Evolutionary conservation across 1,284 basidiomycete species (phyloP).

Genomic region (Marasmius sp.): DNA sequence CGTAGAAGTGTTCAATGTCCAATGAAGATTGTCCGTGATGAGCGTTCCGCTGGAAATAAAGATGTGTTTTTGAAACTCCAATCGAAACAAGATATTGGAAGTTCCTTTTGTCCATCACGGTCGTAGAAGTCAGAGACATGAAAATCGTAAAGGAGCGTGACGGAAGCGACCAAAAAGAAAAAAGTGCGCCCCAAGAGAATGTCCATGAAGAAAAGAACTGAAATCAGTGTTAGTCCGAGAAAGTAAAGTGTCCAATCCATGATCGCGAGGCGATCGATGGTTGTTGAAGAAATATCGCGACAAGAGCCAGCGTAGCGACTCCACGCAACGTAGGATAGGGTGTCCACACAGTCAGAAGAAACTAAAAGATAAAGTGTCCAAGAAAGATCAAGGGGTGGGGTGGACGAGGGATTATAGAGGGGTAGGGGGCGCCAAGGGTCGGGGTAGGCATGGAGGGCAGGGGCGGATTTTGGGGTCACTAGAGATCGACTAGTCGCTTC

Average conservation of each 20-base stretch:
- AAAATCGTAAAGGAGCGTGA: constrained; percentile 3
- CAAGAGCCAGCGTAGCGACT: not conserved
- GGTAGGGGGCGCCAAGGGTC: not conserved
- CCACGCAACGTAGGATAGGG: not conserved
- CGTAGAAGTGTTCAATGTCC: not conserved
- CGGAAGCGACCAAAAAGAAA: not conserved
- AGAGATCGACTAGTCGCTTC: constrained; percentile 41
- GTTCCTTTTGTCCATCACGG: not conserved
- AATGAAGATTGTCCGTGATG: not conserved
- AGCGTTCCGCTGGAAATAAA: not conserved
- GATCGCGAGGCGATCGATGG: not conserved
- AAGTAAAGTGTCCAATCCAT: not conserved
- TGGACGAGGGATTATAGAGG: not conserved
- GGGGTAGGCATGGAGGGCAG: not conserved
- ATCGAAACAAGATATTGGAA: not conserved
- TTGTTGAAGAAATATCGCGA: not conserved
- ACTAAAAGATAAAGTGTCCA: not conserved
- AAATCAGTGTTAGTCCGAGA: constrained; percentile 2
- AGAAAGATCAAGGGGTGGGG: not conserved
- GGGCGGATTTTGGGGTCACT: constrained; percentile 6
- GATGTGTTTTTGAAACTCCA: not conserved
- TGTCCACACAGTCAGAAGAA: not conserved
- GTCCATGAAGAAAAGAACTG: constrained; percentile 8
- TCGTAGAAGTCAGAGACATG: not conserved
- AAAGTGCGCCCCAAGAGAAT: not conserved